Evolutionary conservation across 208 protist species (phyloP), one percentile per base, ranked within the genome.

Genomic region (Trypanosoma conorhini): DNA sequence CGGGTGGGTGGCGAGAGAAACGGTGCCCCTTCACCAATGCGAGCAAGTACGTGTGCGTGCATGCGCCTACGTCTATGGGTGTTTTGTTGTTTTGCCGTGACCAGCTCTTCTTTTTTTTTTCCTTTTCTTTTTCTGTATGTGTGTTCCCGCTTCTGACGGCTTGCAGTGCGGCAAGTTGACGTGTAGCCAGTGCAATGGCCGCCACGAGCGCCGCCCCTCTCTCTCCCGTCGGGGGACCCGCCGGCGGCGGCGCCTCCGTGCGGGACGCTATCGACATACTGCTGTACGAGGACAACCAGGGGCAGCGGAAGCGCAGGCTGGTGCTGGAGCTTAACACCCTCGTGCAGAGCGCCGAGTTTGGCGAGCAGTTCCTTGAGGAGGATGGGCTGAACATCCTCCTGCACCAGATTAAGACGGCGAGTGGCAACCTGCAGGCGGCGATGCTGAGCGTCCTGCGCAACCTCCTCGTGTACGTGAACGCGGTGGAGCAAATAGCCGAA

Each of bases 381-480:
- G 77, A 72, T 48, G 77, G 77, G 19, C 60, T 82, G 24, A 67
- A 78, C 50, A 35, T 76, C 30, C n/a, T 82, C 4, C 44, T 75
- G 22, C 63, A 64, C 30, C 67, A 67, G 50, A 67, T 82, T 48
- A 69, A 59, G 30, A 61, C 62, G 7, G 67, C 59, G 21, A 74
- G 59, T 44, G 74, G 74, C 54, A 72, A 65, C 19, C 28, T 75
- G 3, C 72, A 82, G 67, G 72, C 62, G 4, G 70, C 64, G 13
- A 67, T 82, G 57, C 61, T 82, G 3, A 35, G 66, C n/a, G 64
- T 79, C 10, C 38, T 79, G 35, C 60, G 68, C 51, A 75, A 63
- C 48, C 55, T 82, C 26, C 62, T 82, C 8, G 62, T 82, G 17
- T 82, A 80, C 59, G 67, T 78, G 28, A 82, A 82, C 52, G 77